Evolutionary conservation across 148 eudicot genomes (phyloP), one percentile per base, ranked within the genome.

Genomic region (Vaccinium macrocarpon): DNA sequence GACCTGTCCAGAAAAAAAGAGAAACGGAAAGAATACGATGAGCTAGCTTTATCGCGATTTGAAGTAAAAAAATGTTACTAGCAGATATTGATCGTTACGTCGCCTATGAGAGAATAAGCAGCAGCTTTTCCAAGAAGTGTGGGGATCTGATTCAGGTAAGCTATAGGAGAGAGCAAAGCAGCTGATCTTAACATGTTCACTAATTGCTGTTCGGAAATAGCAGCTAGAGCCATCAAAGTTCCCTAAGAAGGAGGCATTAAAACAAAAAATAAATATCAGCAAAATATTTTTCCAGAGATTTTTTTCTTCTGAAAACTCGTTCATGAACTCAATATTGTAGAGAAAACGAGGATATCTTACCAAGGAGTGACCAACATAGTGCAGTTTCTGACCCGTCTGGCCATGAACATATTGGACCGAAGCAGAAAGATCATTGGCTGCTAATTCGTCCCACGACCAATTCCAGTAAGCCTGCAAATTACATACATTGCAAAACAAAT

Each of bases 371-470:
- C 95, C 95, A 84, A 89, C 90, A 61, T 90, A 93, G 85, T 93
- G 93, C 81, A 91, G 66, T 38, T 90, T 83, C 79, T 91, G 89
- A 23, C 89, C 86, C 1, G 93, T 91, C 76, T 88, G 92, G 50
- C 79, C 85, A 72, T 88, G 46, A 32, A 94, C 91, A 62, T 85
- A 90, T 6, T 88, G 82, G 87, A 90, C 85, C 6, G 86, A 66
- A 14, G 97, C 90, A 1, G 94, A 94, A 75, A 94, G 83, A 79
- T 94, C 97, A 71, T 90, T 86, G 12, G 92, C 87, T 0, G 82
- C 93, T 81, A 94, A 71, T 80, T 94, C 97, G 76, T 94, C 97
- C 95, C 94, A 94, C 18, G 95, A 89, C 97, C 97, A 94, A 74
- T 94, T 84, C 97, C 94, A 94, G 84, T 90, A 94, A 16, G 88